Evolutionary conservation across 2,329 filamentous ascomycete species (phyloP).

Genomic region (Xylaria sp.): DNA sequence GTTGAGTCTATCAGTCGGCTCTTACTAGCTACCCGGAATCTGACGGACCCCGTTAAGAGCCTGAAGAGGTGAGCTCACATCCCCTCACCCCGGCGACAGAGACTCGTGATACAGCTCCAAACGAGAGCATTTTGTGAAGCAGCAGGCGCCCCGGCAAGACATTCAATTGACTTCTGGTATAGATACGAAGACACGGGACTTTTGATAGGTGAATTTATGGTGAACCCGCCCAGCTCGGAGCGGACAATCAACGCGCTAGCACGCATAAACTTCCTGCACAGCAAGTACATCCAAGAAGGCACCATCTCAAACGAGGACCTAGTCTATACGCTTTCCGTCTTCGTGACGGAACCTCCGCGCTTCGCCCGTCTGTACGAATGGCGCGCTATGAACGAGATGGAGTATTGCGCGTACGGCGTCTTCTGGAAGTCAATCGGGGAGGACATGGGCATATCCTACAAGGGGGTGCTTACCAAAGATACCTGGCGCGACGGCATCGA

Average conservation of each 20-base stretch:
- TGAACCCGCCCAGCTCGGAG: constrained; percentile 45
- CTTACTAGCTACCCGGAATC: constrained; percentile 40
- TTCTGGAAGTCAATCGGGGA: constrained; percentile 77
- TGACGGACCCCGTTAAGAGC: constrained; percentile 41
- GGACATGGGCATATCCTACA: constrained; percentile 67
- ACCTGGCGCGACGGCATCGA: constrained; percentile 57
- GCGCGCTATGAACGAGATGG: constrained; percentile 69
- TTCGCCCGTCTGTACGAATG: constrained; percentile 74
- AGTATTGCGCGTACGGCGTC: constrained; percentile 68
- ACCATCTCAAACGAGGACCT: constrained; percentile 46
- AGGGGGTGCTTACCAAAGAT: constrained; percentile 41
- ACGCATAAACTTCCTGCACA: constrained; percentile 49
- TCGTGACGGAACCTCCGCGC: constrained; percentile 67
- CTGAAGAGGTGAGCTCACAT: constrained; percentile 38
- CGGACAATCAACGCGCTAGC: constrained; percentile 44
- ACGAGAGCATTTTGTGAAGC: background rate
- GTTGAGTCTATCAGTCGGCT: constrained; percentile 41
- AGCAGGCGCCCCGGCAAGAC: background rate
- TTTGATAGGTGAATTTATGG: constrained; percentile 41
- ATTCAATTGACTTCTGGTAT: background rate
- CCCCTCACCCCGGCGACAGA: background rate
- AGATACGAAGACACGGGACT: constrained; percentile 43
- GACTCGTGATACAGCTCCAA: background rate
- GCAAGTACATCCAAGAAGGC: constrained; percentile 42
- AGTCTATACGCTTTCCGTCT: constrained; percentile 56